Evolutionary conservation across 2,329 filamentous ascomycete genomes (phyloP).

Genomic region (Myriosclerotinia scirpicola): DNA sequence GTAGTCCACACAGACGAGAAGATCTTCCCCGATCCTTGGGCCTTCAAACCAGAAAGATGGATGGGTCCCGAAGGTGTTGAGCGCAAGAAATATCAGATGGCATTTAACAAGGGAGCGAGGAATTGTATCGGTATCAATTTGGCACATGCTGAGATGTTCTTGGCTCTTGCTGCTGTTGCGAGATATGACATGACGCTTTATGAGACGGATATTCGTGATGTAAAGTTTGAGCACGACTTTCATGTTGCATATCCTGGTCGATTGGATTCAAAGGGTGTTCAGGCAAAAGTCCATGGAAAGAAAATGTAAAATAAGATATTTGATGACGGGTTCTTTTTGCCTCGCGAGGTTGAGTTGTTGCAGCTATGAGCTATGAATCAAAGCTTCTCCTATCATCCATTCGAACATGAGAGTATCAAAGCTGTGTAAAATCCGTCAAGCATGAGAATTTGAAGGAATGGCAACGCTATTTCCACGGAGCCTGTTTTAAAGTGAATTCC

Average conservation of each 20-base stretch:
- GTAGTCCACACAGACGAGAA: constrained; percentile 37
- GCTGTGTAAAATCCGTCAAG: background rate
- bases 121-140: constrained; percentile 44
- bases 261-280: background rate
- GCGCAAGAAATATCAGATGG: constrained; percentile 40
- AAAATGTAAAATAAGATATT: background rate
- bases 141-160: constrained; percentile 28
- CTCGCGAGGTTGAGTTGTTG: background rate
- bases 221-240: constrained; percentile 11
- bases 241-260: background rate
- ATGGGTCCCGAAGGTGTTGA: constrained; percentile 38
- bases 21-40: constrained; percentile 37
- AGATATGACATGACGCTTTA: constrained; percentile 20
- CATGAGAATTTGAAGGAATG: background rate
- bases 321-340: background rate
- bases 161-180: constrained; percentile 10
- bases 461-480: no score
- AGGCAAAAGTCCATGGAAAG: background rate
- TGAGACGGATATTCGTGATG: constrained; percentile 18
- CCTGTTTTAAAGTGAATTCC: background rate
- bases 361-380: background rate
- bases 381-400: no score
- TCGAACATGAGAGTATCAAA: no score
- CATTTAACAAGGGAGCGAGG: constrained; percentile 46
- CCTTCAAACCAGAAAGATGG: constrained; percentile 45